A percentile compares a stretch with the other conserved stretches of the same genome.
Conservation (phyloP, 1,139 yeast genomes). For the Pichia sp. region DNA sequence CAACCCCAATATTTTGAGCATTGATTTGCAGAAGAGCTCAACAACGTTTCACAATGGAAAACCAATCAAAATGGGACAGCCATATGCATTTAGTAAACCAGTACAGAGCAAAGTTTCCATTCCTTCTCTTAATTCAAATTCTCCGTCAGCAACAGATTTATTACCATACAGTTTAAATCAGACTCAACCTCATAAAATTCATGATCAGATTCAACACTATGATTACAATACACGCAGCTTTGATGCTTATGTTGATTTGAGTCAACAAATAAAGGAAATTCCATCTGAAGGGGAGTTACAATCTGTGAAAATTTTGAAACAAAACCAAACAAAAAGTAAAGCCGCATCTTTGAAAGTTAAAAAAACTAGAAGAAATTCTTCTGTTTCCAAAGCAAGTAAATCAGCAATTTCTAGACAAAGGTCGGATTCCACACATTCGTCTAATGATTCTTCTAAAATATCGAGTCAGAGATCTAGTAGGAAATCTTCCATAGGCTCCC, state of each 20-base stretch:
- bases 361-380: constrained; percentile 12
- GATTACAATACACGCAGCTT: background rate
- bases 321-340: constrained; percentile 8
- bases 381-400: constrained; percentile 5
- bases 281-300: constrained; percentile 1
- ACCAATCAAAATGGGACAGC: constrained; percentile 5
- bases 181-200: background rate
- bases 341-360: constrained; percentile 7
- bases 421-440: background rate
- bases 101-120: background rate
- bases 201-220: background rate
- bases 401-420: background rate
- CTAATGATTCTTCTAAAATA: constrained; percentile 1
- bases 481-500: background rate
- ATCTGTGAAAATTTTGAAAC: constrained; percentile 1
- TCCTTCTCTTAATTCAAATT: background rate
- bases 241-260: constrained; percentile 9
- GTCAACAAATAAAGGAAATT: constrained; percentile 4
- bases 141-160: background rate
- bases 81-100: background rate
- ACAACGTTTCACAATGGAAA: constrained; percentile 8
- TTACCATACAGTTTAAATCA: background rate
- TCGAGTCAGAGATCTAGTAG: constrained; percentile 7
- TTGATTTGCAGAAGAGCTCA: constrained; percentile 5
- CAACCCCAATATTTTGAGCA: constrained; percentile 5